phyloP scores from a whole-genome alignment of 352 stramenopile genomes.

The Aphanomyces stellatus region DNA sequence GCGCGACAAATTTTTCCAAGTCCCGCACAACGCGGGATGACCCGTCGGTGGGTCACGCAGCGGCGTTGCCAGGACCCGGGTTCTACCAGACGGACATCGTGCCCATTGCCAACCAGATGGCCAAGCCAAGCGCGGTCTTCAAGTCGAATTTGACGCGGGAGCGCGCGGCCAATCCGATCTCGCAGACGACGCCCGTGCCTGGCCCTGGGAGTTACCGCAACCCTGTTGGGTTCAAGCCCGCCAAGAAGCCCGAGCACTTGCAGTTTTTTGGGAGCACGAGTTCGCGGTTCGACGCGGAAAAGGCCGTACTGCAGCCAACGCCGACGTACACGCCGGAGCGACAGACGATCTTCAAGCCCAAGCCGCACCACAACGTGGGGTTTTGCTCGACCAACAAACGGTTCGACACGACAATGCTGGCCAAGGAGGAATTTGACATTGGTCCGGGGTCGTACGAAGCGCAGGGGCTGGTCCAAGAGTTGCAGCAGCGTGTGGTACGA shows the following conservation, averaged over 20 bases:
- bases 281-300: slow-evolving; percentile 44
- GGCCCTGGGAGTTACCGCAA: slow-evolving; percentile 53
- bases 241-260: slow-evolving; percentile 54
- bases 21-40: slow-evolving; percentile 17
- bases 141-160: slow-evolving; percentile 56
- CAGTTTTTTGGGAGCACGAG: slow-evolving; percentile 77
- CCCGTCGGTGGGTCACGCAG: slow-evolving; percentile 25
- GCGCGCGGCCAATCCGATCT: slow-evolving; percentile 26
- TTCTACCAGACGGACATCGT: slow-evolving; percentile 40
- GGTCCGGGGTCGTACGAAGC: slow-evolving; percentile 66
- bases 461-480: slow-evolving; percentile 40
- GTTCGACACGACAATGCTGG: slow-evolving; percentile 32
- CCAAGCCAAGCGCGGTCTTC: slow-evolving; percentile 54
- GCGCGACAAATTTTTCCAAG: slow-evolving; percentile 63
- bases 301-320: slow-evolving; percentile 28
- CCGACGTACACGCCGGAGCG: slow-evolving; percentile 27
- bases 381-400: slow-evolving; percentile 68
- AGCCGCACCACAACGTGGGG: slow-evolving; percentile 33
- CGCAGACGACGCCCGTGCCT: slow-evolving; percentile 35
- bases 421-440: slow-evolving; percentile 40
- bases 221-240: slow-evolving; percentile 32
- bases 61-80: slow-evolving; percentile 43
- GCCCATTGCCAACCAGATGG: slow-evolving; percentile 32
- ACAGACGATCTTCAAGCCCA: slow-evolving; percentile 25
- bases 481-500: slow-evolving; percentile 63